These are phyloP conservation scores for Candida bentonensis DNA, from an alignment of 805 yeast genomes.

Conservation along the genomic window DNA sequence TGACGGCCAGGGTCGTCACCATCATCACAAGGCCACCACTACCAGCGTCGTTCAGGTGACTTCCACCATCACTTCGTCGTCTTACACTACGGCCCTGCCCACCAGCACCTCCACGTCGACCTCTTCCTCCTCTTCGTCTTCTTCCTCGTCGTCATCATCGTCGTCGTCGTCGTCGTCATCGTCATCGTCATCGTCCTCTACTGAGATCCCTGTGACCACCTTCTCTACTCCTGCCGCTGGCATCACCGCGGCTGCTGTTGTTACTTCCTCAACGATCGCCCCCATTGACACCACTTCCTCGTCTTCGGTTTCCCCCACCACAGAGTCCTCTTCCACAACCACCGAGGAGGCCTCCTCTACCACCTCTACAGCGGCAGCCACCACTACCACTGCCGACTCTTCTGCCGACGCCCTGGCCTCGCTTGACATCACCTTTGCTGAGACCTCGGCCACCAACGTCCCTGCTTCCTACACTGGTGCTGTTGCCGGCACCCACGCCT, in stretches of 20 bases:
- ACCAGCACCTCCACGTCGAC: too few species aligned
- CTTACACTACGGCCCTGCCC: neutral
- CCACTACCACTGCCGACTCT: slow-evolving; percentile 17
- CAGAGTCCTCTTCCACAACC: slow-evolving; percentile 7
- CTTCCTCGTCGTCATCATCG: neutral
- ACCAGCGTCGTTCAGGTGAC: too few species aligned
- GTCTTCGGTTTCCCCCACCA: neutral
- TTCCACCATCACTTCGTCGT: too few species aligned
- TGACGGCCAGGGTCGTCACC: neutral
- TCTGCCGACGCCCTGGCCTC: slow-evolving; percentile 11
- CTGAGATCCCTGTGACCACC: neutral
- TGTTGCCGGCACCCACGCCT: slow-evolving; percentile 7
- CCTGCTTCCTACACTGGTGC: slow-evolving; percentile 3
- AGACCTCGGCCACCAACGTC: slow-evolving; percentile 5
- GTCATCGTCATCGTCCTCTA: neutral
- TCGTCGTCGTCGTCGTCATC: neutral
- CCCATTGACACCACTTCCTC: slow-evolving; percentile 1
- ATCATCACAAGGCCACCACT: too few species aligned
- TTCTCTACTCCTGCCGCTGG: slow-evolving; percentile 1
- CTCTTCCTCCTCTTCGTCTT: too few species aligned
- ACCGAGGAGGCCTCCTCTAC: slow-evolving; percentile 15
- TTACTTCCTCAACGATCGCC: slow-evolving; percentile 2
- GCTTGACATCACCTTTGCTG: slow-evolving; percentile 5
- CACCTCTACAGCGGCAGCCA: slow-evolving; percentile 13
- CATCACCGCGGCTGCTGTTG: slow-evolving; percentile 1